These are phyloP conservation scores for Eucalyptus pauciflora DNA, from an alignment of 345 rosid genomes.

Conservation along the genomic window DNA sequence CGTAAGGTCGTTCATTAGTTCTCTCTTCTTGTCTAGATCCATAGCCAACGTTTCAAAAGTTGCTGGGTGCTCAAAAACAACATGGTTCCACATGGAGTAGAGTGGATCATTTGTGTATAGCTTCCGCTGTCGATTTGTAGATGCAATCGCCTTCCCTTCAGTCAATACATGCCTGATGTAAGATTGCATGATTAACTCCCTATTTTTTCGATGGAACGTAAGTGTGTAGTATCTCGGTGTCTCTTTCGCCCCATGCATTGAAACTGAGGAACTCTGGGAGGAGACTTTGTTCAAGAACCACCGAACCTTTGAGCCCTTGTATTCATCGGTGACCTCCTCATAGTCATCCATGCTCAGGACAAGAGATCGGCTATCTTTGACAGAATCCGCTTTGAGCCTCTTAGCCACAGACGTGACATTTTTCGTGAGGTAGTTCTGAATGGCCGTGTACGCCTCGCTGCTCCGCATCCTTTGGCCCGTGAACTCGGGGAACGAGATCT, in stretches of 20 bases:
- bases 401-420: background rate
- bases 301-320: constrained; percentile 1
- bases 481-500: too few relatives aligned
- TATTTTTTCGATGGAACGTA: background rate
- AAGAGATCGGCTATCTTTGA: background rate
- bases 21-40: constrained; percentile 4
- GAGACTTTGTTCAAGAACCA: background rate
- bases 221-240: background rate
- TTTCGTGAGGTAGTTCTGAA: too few relatives aligned
- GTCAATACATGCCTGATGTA: background rate
- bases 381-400: background rate
- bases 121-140: background rate
- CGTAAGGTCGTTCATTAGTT: background rate
- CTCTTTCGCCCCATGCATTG: background rate
- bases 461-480: too few relatives aligned
- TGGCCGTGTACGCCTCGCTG: too few relatives aligned
- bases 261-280: background rate
- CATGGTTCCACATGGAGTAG: constrained; percentile 3
- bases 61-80: constrained; percentile 11
- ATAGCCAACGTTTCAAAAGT: constrained; percentile 6
- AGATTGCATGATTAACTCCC: background rate
- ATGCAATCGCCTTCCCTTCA: background rate
- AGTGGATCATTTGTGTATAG: background rate
- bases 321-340: constrained; percentile 4
- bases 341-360: constrained; percentile 4